phyloP scores from a whole-genome alignment of 805 yeast genomes.

The Candida cerambycidarum region DNA sequence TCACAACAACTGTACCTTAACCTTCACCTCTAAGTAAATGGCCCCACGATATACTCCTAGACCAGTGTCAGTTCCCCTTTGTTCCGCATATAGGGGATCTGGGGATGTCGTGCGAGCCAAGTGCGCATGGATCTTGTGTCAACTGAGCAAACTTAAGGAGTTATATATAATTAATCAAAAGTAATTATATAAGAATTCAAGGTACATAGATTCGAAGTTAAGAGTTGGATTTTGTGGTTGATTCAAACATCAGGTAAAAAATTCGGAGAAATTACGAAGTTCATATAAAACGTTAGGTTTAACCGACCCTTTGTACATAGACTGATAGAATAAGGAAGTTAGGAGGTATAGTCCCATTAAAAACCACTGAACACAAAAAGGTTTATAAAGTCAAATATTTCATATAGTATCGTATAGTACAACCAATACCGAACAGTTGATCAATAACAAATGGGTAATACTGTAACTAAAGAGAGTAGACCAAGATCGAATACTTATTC shows the following conservation, averaged over 20 bases:
- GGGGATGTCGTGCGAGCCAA: conserved; percentile 7
- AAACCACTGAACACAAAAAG: too few relatives aligned
- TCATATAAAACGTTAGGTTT: not conserved
- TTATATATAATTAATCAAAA: not conserved
- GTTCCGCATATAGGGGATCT: conserved; percentile 2
- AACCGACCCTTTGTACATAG: conserved; percentile 2
- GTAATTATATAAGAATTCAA: not conserved
- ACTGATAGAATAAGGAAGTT: not conserved
- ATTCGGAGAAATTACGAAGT: not conserved
- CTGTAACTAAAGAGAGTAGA: conserved; percentile 41
- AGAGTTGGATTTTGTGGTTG: not conserved
- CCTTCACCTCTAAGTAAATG: too few relatives aligned
- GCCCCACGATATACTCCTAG: not conserved
- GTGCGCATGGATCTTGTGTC: conserved; percentile 4
- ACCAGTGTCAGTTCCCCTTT: not conserved
- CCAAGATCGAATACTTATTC: conserved; percentile 28
- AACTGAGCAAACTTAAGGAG: conserved; percentile 6
- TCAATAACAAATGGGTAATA: conserved; percentile 48
- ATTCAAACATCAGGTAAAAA: not conserved
- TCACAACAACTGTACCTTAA: too few relatives aligned
- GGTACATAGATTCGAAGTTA: not conserved
- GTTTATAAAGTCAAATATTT: not conserved
- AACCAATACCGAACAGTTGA: too few relatives aligned
- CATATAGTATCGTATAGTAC: too few relatives aligned
- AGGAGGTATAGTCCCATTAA: not conserved